Base-by-base conservation (phyloP, 1,284 basidiomycete species). In the Lentinula novae-zelandiae region DNA sequence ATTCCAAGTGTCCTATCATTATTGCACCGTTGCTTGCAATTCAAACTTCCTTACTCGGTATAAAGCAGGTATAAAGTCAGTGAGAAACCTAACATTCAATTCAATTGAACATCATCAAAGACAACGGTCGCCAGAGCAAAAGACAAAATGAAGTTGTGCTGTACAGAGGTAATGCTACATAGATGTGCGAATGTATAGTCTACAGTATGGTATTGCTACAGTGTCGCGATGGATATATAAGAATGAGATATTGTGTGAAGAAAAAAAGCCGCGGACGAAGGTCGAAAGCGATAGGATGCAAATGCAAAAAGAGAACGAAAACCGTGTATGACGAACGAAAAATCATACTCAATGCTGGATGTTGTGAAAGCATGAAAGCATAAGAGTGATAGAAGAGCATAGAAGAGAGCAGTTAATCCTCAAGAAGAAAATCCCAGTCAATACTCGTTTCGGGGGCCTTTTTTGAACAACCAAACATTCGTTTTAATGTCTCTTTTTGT, bases 341-440 rank as follows among this genome's bases (percentile, higher is more conserved):
- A 49, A 27, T 27, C 27, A 49, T 9, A 46, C 13, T 15, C 50
- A 27, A 15, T 36, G 12, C 34, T 3, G 6, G 38, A n/a, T n/a
- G 17, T 17, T 17, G n/a, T 9, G 20, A 7, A 12, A 53, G 39
- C 31, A 34, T 34, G 51, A 42, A 42, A 49, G 12, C 9, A 60
- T 27, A n/a, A 36, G 48, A 50, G 53, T 5, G 17, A 46, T 20
- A 46, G 20, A 60, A 22, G 39, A 33, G 22, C 12, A n/a, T 39
- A 60, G 17, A 20, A 17, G 36, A 22, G 17, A n/a, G 31, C 34
- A 34, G 27, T 55, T 15, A 54, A 39, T 87, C 86, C 62, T 89
- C 87, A 55, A 91, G 78, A 60, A 91, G 76, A 72, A 88, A 91
- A 69, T 91, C 89, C 89, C 89, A 91, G 71, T 90, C 80, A 63